These are phyloP conservation scores for Botrytis medusae DNA, from an alignment of 2,329 filamentous ascomycete species.

Conservation along the genomic window DNA sequence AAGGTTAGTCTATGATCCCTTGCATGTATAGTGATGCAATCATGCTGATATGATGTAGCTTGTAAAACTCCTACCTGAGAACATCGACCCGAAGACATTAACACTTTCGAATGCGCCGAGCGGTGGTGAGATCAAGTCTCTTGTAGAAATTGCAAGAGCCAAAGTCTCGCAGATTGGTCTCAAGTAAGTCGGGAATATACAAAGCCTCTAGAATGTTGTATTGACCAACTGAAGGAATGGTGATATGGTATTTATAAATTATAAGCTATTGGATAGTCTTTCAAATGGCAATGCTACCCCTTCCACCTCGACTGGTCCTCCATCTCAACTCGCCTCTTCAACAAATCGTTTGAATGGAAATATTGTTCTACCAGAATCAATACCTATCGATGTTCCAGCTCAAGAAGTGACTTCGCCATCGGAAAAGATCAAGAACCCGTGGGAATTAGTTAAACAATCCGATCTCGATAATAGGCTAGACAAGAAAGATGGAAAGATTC, in stretches of 20 bases:
- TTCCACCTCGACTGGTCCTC: constrained; percentile 33
- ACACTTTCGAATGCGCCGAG: constrained; percentile 61
- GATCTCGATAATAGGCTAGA: constrained; percentile 84
- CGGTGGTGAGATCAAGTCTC: constrained; percentile 56
- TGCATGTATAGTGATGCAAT: not conserved
- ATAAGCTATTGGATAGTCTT: constrained; percentile 59
- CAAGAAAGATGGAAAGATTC: constrained; percentile 85
- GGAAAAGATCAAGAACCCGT: constrained; percentile 76
- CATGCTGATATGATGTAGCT: constrained; percentile 47
- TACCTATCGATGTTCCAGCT: constrained; percentile 58
- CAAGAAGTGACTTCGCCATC: constrained; percentile 53
- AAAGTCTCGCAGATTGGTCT: constrained; percentile 60
- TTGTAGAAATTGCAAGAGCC: constrained; percentile 58
- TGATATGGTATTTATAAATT: constrained; percentile 85
- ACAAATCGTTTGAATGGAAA: constrained; percentile 76
- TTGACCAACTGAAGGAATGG: constrained; percentile 63
- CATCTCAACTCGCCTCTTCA: constrained; percentile 42
- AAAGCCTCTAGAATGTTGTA: not conserved
- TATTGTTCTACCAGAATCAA: constrained; percentile 67
- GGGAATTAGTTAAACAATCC: constrained; percentile 90
- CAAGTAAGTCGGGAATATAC: constrained; percentile 45
- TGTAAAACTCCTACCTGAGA: constrained; percentile 57
- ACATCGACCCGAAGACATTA: constrained; percentile 60
- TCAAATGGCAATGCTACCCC: constrained; percentile 45
- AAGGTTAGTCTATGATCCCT: constrained; percentile 44